phyloP scores from a whole-genome alignment of 768 basidiomycete species.

The Tulasnella sp. region DNA sequence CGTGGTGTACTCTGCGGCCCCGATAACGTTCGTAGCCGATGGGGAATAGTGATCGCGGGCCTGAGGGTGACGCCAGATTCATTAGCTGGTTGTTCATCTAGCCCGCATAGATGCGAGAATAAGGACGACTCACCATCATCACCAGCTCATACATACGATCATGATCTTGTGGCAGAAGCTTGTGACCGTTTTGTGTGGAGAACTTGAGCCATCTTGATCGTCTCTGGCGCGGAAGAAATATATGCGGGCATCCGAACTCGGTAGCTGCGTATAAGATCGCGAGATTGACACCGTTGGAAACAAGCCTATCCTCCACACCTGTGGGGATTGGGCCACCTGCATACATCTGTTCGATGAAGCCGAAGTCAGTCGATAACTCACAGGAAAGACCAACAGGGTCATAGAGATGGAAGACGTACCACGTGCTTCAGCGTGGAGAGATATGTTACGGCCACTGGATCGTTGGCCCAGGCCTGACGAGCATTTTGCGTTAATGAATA shows the following conservation, averaged over 20 bases:
- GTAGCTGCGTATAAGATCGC: conserved; percentile 13
- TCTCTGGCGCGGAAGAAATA: neutral
- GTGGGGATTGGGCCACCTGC: conserved; percentile 17
- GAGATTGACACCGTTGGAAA: conserved; percentile 15
- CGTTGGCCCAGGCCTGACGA: conserved; percentile 12
- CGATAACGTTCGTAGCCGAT: neutral
- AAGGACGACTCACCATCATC: no score
- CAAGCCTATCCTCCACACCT: conserved; percentile 13
- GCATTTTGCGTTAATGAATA: no score
- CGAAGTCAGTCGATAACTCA: no score
- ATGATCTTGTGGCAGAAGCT: neutral
- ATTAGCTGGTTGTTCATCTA: neutral
- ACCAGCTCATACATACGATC: neutral
- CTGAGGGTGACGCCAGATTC: conserved; percentile 17
- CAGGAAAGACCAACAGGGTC: neutral
- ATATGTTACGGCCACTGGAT: conserved; percentile 4
- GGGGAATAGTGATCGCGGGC: conserved; percentile 21
- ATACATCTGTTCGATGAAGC: conserved; percentile 12
- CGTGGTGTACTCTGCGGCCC: no score
- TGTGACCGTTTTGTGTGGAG: neutral
- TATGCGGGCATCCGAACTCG: neutral
- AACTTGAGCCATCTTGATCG: neutral
- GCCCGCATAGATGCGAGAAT: no score
- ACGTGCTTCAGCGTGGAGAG: conserved; percentile 14
- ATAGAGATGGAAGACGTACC: conserved; percentile 5